Evolutionary conservation across 2,329 filamentous ascomycete species (phyloP), one percentile per base, ranked within the genome.

Genomic region (Tolypocladium sp.): DNA sequence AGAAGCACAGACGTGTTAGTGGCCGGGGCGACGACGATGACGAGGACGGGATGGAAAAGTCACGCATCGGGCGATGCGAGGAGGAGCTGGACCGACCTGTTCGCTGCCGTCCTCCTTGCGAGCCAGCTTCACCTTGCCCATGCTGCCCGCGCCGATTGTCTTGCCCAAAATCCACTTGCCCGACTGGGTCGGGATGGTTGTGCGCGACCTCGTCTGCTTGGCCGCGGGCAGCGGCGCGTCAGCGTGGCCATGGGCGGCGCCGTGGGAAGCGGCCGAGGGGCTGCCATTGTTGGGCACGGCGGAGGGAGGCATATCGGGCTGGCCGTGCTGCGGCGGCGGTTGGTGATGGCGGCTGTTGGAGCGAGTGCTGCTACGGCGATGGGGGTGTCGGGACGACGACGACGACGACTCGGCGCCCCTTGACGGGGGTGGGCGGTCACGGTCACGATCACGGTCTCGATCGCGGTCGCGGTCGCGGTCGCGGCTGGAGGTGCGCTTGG

Each of bases 91-190:
- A 76, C 81, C 68, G 77, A 92, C 91, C 85, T 97, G 90, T 78
- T 97, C 94, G 66, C 89, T 90, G 25, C 90, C 90, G 68, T 96
- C 92, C 66, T 89, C 83, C 74, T 95, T 95, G 68, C 90, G 90
- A 30, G 94, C 94, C 65, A 99, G 80, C 77, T 97, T 97, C 63
- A 99, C 94, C 74, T 97, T 97, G 64, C 94, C 94, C 94, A 99
- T 99, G 74, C 93, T 97, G 56, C 94, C 94, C 57, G 92, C 92
- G 61, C 94, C 94, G 68, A 99, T 94, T 4, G 94, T 97, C 80
- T 97, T 97, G 61, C 93, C 93, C 57, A 99, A 80, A 59, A 92
- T 86, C 92, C 93, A 99, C 78, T 92, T 91, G 60, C 94, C 94
- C 15, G 92, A 92, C 54, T 89, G 87, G 3, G 92, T 92, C 57